Conservation (phyloP, 1,284 basidiomycete genomes). For the Malassezia furfur region DNA sequence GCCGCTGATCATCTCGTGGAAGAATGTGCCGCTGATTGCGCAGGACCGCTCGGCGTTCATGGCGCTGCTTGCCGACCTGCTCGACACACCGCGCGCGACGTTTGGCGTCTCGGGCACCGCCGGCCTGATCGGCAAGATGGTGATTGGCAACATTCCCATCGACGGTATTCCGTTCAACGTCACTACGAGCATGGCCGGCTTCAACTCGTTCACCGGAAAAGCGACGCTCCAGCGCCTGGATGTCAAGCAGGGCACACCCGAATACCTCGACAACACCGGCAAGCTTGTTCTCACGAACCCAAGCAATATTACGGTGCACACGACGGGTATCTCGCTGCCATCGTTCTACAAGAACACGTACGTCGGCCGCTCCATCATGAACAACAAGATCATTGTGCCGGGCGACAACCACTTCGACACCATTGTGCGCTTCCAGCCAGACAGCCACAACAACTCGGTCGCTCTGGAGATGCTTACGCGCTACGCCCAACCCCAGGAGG, state of each 20-base stretch:
- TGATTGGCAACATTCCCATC: conserved; percentile 62
- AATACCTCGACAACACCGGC: neutral
- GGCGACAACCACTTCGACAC: conserved; percentile 55
- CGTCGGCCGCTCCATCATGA: conserved; percentile 48
- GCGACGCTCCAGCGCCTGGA: conserved; percentile 50
- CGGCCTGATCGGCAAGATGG: conserved; percentile 58
- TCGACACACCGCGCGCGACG: conserved; percentile 52
- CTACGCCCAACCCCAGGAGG: conserved; percentile 47
- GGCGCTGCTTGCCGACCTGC: conserved; percentile 57
- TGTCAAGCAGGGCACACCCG: neutral
- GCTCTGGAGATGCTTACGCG: conserved; percentile 52
- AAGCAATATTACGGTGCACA: conserved; percentile 56
- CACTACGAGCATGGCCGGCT: conserved; percentile 55
- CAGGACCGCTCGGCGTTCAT: conserved; percentile 56
- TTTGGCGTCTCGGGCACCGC: conserved; percentile 58
- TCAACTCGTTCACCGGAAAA: conserved; percentile 26
- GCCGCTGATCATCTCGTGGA: conserved; percentile 56
- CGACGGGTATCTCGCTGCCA: conserved; percentile 56
- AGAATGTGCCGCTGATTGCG: conserved; percentile 56
- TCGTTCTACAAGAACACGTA: conserved; percentile 55
- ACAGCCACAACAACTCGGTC: conserved; percentile 58
- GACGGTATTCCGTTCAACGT: conserved; percentile 59
- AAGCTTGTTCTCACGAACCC: conserved; percentile 22
- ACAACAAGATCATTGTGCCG: conserved; percentile 53
- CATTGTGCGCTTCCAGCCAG: conserved; percentile 57